A percentile compares a stretch with the other conserved stretches of the same genome.
phyloP scores from a whole-genome alignment of 2,329 filamentous ascomycete genomes.

The Stachybotrys echinatus region DNA sequence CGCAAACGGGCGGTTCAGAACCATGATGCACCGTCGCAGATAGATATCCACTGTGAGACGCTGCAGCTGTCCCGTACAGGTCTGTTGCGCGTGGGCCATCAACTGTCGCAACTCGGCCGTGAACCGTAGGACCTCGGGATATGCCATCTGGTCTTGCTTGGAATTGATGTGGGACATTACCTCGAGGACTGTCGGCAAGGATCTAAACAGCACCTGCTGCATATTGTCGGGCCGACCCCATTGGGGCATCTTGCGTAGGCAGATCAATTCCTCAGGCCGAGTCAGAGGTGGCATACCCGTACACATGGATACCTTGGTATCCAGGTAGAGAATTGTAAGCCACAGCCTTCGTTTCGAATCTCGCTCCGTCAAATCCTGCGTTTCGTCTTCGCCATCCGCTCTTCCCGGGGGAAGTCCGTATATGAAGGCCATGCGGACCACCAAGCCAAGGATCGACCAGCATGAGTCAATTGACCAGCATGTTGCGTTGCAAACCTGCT shows the following conservation, averaged over 20 bases:
- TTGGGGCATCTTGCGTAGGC: slow-evolving; percentile 16
- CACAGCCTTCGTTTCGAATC: slow-evolving; percentile 23
- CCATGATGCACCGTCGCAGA: slow-evolving; percentile 27
- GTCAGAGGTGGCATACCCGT: slow-evolving; percentile 29
- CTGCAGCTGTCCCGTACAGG: slow-evolving; percentile 22
- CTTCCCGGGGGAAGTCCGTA: slow-evolving; percentile 26
- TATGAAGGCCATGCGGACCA: slow-evolving; percentile 27
- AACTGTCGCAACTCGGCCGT: slow-evolving; percentile 25
- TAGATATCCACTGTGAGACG: slow-evolving; percentile 28
- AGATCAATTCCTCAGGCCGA: slow-evolving; percentile 22
- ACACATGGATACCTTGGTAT: slow-evolving; percentile 28
- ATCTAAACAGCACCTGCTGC: slow-evolving; percentile 24
- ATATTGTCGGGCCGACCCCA: slow-evolving; percentile 21
- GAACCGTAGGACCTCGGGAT: slow-evolving; percentile 25
- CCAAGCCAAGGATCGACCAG: slow-evolving; percentile 26
- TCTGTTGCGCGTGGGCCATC: slow-evolving; percentile 21
- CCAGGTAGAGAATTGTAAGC: slow-evolving; percentile 29
- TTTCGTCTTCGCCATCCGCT: slow-evolving; percentile 15
- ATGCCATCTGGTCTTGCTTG: slow-evolving; percentile 21
- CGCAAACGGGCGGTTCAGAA: slow-evolving; percentile 28
- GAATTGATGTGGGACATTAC: slow-evolving; percentile 26
- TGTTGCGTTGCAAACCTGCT: slow-evolving; percentile 29
- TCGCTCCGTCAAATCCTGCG: slow-evolving; percentile 16
- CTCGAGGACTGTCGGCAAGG: slow-evolving; percentile 22
- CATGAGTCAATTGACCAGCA: slow-evolving; percentile 31